Percentiles rank a stretch among this genome's conserved stretches.
Evolutionary conservation across 768 basidiomycete genomes (phyloP).

Genomic region (Boletus rubescentipes): DNA sequence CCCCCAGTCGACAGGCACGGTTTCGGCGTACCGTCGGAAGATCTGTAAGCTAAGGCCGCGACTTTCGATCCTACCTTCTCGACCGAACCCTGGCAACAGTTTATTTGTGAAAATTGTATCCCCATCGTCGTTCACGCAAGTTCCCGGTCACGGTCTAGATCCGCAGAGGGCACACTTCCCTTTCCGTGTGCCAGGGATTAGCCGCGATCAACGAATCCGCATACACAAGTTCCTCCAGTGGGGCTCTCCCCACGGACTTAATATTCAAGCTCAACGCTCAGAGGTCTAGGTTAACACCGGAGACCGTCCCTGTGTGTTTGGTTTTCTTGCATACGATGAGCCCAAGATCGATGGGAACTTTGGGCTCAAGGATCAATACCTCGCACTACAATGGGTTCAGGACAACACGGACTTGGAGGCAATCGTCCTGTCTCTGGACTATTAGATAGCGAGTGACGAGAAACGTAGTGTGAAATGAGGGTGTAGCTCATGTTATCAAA

Average conservation of each 20-base stretch:
- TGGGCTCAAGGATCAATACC: slow-evolving; percentile 84
- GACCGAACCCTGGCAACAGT: slow-evolving; percentile 30
- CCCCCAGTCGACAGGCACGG: slow-evolving; percentile 62
- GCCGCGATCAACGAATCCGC: no score
- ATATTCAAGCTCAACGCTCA: slow-evolving; percentile 57
- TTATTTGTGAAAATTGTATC: slow-evolving; percentile 64
- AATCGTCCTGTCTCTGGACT: slow-evolving; percentile 43
- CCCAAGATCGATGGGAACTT: slow-evolving; percentile 70
- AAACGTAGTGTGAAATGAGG: not conserved
- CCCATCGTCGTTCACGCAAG: slow-evolving; percentile 47
- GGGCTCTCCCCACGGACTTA: slow-evolving; percentile 66
- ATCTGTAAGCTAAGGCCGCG: slow-evolving; percentile 44
- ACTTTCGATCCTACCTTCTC: not conserved
- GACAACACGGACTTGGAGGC: slow-evolving; percentile 78
- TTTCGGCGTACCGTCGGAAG: slow-evolving; percentile 64
- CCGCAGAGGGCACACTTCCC: slow-evolving; percentile 62
- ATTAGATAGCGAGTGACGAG: slow-evolving; percentile 54
- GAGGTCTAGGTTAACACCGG: slow-evolving; percentile 79
- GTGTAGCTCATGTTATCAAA: slow-evolving; percentile 30
- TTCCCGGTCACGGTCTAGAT: slow-evolving; percentile 75
- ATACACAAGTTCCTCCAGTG: slow-evolving; percentile 86
- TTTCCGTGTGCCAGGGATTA: not conserved
- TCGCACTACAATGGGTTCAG: slow-evolving; percentile 70
- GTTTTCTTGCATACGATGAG: slow-evolving; percentile 67
- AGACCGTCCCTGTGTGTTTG: slow-evolving; percentile 76